Base-by-base conservation (phyloP, 768 basidiomycete genomes). In the Mycena capillaripes region DNA sequence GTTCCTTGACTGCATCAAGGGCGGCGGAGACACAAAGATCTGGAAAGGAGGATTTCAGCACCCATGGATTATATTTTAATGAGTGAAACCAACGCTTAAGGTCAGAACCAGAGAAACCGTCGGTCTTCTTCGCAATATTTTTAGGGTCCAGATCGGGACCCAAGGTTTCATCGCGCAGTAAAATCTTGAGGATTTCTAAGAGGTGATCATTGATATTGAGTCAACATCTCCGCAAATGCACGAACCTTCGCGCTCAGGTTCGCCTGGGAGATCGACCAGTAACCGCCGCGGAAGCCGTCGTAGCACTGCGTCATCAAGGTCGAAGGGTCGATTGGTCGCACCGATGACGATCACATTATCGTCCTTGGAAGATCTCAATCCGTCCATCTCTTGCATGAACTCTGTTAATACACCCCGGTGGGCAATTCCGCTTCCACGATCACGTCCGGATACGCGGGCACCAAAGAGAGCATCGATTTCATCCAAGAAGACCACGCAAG, bases 371-470 rank as follows among this genome's bases (percentile, higher is more conserved):
- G 93, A 89, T 79, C 91, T 93, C 69, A 98, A 83, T 3, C 97
- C 97, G 77, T 98, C 97, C 96, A 98, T 97, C 80, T 97, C 96
- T 78, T 95, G 94, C 95, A 97, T 96, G 80, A 96, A 96, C 81
- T 97, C 94, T 12, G 95, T 96, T 32, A 70, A 40, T 40, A 70
- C 69, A 11, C 56, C 63, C 46, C 96, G 87, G 77, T 97, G 96
- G 7, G 95, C 95, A 76, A 93, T 88, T 16, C 90, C 91, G 65
- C 95, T 91, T 11, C 93, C 94, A 46, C 91, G 91, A 62, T 94
- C 93, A 14, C 93, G 88, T 4, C 89, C 88, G 19, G 94, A 92
- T 77, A 90, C 87, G 25, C 97, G 92, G 50, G 96, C 95, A 46
- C 95, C 94, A 76, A 98, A 96, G 6, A 98, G 88, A 2, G 97